Percentiles rank a stretch among this genome's conserved stretches.
These are phyloP conservation scores for Trichoderma guizhouense DNA, from an alignment of 2,329 filamentous ascomycete genomes.

Conservation along the genomic window DNA sequence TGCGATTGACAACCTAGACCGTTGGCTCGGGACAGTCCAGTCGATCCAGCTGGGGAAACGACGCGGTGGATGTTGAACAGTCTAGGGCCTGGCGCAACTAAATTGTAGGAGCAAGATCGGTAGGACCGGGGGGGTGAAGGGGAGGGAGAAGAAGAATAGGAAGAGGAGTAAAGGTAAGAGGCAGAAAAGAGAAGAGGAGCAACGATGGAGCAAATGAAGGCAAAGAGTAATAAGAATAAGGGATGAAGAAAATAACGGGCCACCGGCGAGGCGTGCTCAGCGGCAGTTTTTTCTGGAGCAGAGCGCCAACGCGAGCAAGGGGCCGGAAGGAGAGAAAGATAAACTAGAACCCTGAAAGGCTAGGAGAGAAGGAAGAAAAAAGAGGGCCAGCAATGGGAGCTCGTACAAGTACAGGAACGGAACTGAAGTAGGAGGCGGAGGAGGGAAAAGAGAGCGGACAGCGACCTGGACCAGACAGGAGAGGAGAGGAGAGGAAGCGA, in stretches of 20 bases:
- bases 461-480: constrained; percentile 20
- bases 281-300: constrained; percentile 10
- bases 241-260: constrained; percentile 17
- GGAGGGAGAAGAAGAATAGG: constrained; percentile 9
- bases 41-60: constrained; percentile 14
- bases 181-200: neutral
- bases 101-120: constrained; percentile 4
- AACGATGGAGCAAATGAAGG: constrained; percentile 18
- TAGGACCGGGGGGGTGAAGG: neutral
- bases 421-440: constrained; percentile 35
- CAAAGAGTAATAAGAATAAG: constrained; percentile 20
- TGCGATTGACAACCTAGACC: constrained; percentile 4
- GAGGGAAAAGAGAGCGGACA: constrained; percentile 30
- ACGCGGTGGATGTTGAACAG: constrained; percentile 11
- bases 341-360: constrained; percentile 15
- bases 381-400: constrained; percentile 24
- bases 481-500: constrained; percentile 31
- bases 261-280: constrained; percentile 17
- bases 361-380: constrained; percentile 18
- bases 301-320: constrained; percentile 19
- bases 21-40: constrained; percentile 3
- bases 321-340: constrained; percentile 11
- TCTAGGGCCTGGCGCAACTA: constrained; percentile 10
- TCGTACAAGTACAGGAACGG: constrained; percentile 18
- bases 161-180: constrained; percentile 9